Percentiles rank a stretch among this genome's conserved stretches.
Evolutionary conservation across 2,329 filamentous ascomycete genomes (phyloP).

Genomic region (Thermoascus crustaceus): DNA sequence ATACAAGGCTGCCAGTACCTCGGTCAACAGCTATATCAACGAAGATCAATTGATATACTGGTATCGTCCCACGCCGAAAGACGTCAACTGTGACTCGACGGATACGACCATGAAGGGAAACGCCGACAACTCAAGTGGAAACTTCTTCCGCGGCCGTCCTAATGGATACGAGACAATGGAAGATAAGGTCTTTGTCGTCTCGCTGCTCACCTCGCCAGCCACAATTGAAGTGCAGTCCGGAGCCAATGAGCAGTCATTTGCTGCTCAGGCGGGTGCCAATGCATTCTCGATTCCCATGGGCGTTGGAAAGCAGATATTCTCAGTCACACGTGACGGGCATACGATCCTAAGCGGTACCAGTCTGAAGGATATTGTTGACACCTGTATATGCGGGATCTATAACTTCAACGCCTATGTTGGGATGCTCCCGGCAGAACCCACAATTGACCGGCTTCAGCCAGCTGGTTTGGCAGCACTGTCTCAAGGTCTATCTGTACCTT

Average conservation of each 20-base stretch:
- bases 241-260: conserved; percentile 35
- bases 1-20: conserved; percentile 40
- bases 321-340: conserved; percentile 34
- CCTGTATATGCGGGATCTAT: conserved; percentile 41
- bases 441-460: conserved; percentile 29
- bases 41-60: conserved; percentile 48
- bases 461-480: conserved; percentile 22
- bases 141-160: conserved; percentile 46
- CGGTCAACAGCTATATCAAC: conserved; percentile 31
- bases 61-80: conserved; percentile 45
- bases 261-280: conserved; percentile 40
- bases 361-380: conserved; percentile 42
- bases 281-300: conserved; percentile 42
- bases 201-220: conserved; percentile 40
- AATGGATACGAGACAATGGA: conserved; percentile 43
- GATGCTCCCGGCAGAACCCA: conserved; percentile 33
- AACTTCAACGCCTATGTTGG: conserved; percentile 41
- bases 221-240: conserved; percentile 42
- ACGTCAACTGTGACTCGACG: conserved; percentile 43
- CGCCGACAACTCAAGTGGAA: conserved; percentile 40
- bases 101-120: conserved; percentile 41
- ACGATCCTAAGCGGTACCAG: conserved; percentile 41
- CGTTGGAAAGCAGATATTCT: conserved; percentile 41
- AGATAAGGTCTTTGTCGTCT: conserved; percentile 47
- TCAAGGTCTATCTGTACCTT: conserved; percentile 21